Base-by-base conservation (phyloP, 2,329 filamentous ascomycete species). In the Epichloe typhina region DNA sequence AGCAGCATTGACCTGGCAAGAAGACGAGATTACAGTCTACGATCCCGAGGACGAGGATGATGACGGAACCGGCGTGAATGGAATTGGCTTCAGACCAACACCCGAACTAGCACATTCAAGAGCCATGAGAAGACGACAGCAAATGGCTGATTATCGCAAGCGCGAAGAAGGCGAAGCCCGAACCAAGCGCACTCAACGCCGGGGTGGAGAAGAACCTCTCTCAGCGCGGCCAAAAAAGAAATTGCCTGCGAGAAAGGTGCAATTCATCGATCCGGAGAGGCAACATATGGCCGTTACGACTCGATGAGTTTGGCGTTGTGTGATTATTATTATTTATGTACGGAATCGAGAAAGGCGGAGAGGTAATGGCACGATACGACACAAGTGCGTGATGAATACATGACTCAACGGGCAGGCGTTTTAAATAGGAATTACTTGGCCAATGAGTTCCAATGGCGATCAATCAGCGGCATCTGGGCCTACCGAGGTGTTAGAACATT, bases 11-110 rank as follows among this genome's bases (percentile, higher is more conserved):
- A 84, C 81, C 2, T 84, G 81, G 81, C 79, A 80, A 58, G 79
- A 83, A 55, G 76, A 83, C 56, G 81, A 84, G 60, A 84, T 84
- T 53, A 84, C 81, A 2, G 71, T 83, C 31, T 81, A 83, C 62
- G 76, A 83, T 56, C 77, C 79, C 0, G 70, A 79, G 40, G 81
- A 84, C 59, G 72, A 76, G 54, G 80, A 84, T 55, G 81, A 84
- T 58, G 81, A 84, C 59, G 81, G 81, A 47, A 77, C 75, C 3
- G 81, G 81, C 21, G 79, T 84, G 59, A 83, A 84, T 61, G 81
- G 81, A 5, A 79, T 84, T 53, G 81, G 81, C 0, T 84, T 84
- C 66, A 79, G 74, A 57, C 80, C 81, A 2, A 83, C 79, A 0
- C 71, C 80, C 5, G 79, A 78, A 19, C 69, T 82, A 43, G 80